Base-by-base conservation (phyloP, 352 stramenopile genomes). In the Pythium coloratum region DNA sequence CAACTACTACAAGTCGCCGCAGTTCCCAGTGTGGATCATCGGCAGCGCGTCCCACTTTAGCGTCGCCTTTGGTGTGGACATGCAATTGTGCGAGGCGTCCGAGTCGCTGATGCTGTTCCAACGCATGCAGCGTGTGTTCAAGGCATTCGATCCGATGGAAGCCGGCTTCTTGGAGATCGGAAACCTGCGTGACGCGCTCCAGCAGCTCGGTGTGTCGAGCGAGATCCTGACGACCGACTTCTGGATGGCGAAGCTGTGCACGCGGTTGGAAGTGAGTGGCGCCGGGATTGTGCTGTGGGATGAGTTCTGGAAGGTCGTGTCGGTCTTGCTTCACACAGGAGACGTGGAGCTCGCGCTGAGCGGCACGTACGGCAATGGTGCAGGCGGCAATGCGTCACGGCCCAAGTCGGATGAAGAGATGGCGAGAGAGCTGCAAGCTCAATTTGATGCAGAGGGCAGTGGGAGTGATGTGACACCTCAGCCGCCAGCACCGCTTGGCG, bases 241-340 rank as follows among this genome's bases (percentile, higher is more conserved):
- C 49, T 77, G 61, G 58, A 89, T 94, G 84, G 76, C 77, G n/a
- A 77, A 83, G 33, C 58, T 92, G 32, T 67, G 88, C 18, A 65
- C 60, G 14, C 75, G 72, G 51, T 63, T 94, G 2, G 82, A 94
- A 70, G 80, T 93, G 16, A 74, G 63, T 63, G 91, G 90, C 12
- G 82, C 87, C 0, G 91, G 91, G 2, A 97, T 98, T 60, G 84
- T 98, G 59, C 70, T 98, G 10, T 98, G 91, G 93, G 89, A 97
- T 55, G 89, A 97, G 61, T 97, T 96, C 64, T 98, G 93, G 93
- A 95, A 92, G 55, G 76, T 84, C 16, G 72, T 91, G 3, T 96
- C 83, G 32, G 79, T 94, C 44, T 55, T 95, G 28, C 54, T 95
- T n/a, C 74, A 91, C 44, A 92, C 85, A 2, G 76, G 71, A 14